Evolutionary conservation across 2,329 filamentous ascomycete species (phyloP), one percentile per base, ranked within the genome.

Genomic region (Ceratocystis cacaofunesta): DNA sequence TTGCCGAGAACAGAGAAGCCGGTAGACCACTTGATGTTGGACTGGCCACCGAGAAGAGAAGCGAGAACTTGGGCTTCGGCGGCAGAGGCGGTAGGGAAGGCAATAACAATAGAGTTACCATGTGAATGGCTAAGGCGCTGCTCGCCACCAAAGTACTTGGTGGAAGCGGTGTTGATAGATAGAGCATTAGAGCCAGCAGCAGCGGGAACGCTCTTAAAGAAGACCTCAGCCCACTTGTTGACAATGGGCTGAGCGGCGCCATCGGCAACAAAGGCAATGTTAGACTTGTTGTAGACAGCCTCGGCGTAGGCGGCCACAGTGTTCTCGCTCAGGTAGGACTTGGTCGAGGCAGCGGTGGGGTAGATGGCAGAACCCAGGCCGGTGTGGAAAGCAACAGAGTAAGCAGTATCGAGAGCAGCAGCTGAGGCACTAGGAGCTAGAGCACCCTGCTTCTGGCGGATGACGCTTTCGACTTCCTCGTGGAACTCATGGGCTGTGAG

Each of bases 101-200:
- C 94, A 73, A 99, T 85, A 70, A 96, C 89, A 71, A 96, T 75
- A 55, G 91, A 83, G 78, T 95, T 96, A 70, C 89, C 88, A 69
- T 81, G 80, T 68, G 80, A 81, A 76, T 90, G 88, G 69, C 88
- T 81, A 70, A 89, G 88, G 71, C 94, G 90, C 80, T 95, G 90
- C 82, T 99, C 91, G 74, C 94, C 95, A 76, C 94, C 94, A 73
- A 85, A 89, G 85, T 97, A 99, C 78, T 92, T 94, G 74, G 85
- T 83, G 69, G 88, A 80, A 70, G 84, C 77, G 68, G 79, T 78
- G 74, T 84, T 82, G 69, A 88, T 77, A 61, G 72, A 70, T 55
- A 68, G 63, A 22, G 65, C 60, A n/a, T 52, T 43, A 50, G 78
- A 71, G 72, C 80, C 78, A 73, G 78, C 76, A 70, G 77, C 75